phyloP scores from a whole-genome alignment of 148 eudicot genomes.

The Rhododendron ovatum region DNA sequence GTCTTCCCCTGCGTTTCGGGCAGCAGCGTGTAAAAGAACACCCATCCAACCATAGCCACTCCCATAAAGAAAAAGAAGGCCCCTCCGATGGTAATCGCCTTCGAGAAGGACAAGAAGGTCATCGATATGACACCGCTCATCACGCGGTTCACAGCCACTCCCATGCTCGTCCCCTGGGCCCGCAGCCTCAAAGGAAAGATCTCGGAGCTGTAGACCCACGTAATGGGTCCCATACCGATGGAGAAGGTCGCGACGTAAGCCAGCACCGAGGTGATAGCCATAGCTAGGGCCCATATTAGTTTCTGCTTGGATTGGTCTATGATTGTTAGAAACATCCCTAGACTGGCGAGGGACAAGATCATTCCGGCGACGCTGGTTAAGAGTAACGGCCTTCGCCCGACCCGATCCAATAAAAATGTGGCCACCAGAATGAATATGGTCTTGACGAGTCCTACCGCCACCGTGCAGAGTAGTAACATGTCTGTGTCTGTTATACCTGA shows the following conservation, averaged over 20 bases:
- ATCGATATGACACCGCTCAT: constrained; percentile 51
- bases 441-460: constrained; percentile 31
- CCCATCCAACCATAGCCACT: constrained; percentile 39
- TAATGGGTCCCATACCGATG: constrained; percentile 19
- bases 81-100: constrained; percentile 54
- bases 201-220: constrained; percentile 34
- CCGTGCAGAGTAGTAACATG: constrained; percentile 22
- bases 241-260: background rate
- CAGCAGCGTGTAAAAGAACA: constrained; percentile 54
- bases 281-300: background rate
- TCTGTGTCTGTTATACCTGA: constrained; percentile 19
- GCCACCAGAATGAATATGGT: constrained; percentile 34
- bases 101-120: constrained; percentile 53
- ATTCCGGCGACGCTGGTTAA: constrained; percentile 22
- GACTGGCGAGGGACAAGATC: constrained; percentile 17
- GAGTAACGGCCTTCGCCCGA: constrained; percentile 32
- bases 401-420: constrained; percentile 28
- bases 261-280: background rate
- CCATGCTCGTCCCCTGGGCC: constrained; percentile 56
- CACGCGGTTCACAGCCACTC: constrained; percentile 48
- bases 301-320: background rate
- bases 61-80: constrained; percentile 58
- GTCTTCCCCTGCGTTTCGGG: constrained; percentile 69
- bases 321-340: background rate
- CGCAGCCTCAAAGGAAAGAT: constrained; percentile 21